These are phyloP conservation scores for Fusarium beomiforme DNA, from an alignment of 2,329 filamentous ascomycete species.

Conservation along the genomic window DNA sequence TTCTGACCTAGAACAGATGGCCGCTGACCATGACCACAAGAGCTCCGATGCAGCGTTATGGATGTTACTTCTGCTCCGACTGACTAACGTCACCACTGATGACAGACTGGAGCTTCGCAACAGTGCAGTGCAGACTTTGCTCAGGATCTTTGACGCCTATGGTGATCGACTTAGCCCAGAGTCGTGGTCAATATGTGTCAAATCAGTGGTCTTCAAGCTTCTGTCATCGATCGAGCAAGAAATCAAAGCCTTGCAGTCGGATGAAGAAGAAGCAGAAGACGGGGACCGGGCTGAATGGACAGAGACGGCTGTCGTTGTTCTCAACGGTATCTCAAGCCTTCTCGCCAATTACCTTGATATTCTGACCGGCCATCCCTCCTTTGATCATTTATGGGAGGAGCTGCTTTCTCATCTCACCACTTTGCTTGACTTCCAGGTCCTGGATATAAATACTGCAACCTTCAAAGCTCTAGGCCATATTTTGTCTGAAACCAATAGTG, in stretches of 20 bases:
- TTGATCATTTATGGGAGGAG: conserved; percentile 79
- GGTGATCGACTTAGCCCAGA: conserved; percentile 80
- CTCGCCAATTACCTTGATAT: conserved; percentile 81
- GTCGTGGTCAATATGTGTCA: conserved; percentile 86
- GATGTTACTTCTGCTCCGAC: conserved; percentile 77
- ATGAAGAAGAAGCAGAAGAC: conserved; percentile 53
- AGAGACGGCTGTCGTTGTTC: conserved; percentile 78
- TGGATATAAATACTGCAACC: conserved; percentile 77
- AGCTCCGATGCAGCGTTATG: conserved; percentile 78
- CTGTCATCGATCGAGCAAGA: conserved; percentile 74
- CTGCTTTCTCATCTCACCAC: conserved; percentile 75
- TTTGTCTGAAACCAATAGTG: conserved; percentile 61
- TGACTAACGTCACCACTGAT: conserved; percentile 78
- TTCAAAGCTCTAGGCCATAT: conserved; percentile 75
- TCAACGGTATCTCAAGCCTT: conserved; percentile 77
- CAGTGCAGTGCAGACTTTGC: conserved; percentile 88
- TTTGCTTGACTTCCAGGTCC: conserved; percentile 68
- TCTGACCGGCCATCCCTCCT: conserved; percentile 71
- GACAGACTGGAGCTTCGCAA: conserved; percentile 80
- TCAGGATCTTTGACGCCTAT: conserved; percentile 92
- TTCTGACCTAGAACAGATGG: conserved; percentile 65
- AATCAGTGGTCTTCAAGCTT: conserved; percentile 82
- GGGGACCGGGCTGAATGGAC: conserved; percentile 69
- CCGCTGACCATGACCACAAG: conserved; percentile 66
- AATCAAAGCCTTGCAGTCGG: conserved; percentile 53